Conservation (phyloP, 192 early-diverging fungal genomes). For the Irineochytrium annulatum region DNA sequence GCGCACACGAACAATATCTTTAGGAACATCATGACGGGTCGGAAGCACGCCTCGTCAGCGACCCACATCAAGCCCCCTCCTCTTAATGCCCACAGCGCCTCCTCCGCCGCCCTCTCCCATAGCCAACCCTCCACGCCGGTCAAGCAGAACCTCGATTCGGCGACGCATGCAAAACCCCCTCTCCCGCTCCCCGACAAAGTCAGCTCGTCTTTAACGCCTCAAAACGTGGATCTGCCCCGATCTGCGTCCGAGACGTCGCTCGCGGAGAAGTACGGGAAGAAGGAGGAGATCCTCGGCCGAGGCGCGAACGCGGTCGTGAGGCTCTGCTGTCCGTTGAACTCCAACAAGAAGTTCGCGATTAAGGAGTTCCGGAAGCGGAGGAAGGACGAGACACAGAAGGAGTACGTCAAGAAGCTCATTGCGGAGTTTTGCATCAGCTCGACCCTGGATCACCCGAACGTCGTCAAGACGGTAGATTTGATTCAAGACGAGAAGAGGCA, state of each 20-base stretch:
- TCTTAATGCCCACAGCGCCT: neutral
- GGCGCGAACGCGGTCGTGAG: conserved; percentile 50
- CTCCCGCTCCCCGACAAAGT: neutral
- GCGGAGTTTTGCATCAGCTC: conserved; percentile 96
- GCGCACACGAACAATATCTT: conserved; percentile 6
- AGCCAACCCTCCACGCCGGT: neutral
- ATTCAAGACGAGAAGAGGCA: conserved; percentile 77
- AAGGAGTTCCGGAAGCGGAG: conserved; percentile 91
- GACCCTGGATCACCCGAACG: conserved; percentile 81
- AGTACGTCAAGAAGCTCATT: conserved; percentile 93
- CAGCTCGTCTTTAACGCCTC: neutral
- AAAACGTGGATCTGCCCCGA: conserved; percentile 8
- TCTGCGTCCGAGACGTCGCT: conserved; percentile 35
- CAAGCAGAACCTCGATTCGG: neutral
- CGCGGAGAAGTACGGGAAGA: conserved; percentile 51
- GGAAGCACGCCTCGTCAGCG: neutral
- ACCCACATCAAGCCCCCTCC: neutral
- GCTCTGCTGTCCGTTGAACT: conserved; percentile 51
- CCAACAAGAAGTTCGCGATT: conserved; percentile 72
- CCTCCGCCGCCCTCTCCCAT: neutral
- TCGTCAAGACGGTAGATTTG: conserved; percentile 92
- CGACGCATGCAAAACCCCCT: neutral
- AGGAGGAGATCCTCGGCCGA: conserved; percentile 39
- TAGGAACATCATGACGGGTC: conserved; percentile 17
- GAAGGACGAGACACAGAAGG: conserved; percentile 81